phyloP scores from a whole-genome alignment of 1,139 yeast genomes.

The Hansenula sp. region DNA sequence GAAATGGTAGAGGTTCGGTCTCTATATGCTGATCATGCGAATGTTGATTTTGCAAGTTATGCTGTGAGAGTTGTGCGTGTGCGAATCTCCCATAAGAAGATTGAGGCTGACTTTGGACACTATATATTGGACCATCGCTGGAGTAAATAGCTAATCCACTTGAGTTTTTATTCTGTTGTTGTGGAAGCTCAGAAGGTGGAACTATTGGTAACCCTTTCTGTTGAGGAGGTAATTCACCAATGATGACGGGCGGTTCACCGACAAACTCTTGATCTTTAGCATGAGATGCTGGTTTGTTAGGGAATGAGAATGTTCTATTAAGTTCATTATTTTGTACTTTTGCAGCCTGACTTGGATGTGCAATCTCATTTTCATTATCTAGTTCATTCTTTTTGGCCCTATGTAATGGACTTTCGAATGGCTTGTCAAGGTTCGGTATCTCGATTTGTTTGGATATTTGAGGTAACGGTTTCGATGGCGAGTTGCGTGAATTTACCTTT shows the following conservation, averaged over 20 bases:
- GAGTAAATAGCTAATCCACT: neutral
- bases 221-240: neutral
- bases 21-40: neutral
- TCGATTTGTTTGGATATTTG: constrained; percentile 4
- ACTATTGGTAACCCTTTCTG: neutral
- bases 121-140: neutral
- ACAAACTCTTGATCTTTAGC: no score
- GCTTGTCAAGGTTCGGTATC: constrained; percentile 14
- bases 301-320: constrained; percentile 21
- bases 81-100: constrained; percentile 1
- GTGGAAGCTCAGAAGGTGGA: neutral
- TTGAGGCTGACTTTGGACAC: neutral
- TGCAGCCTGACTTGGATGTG: constrained; percentile 23
- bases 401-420: neutral
- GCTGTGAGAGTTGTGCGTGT: neutral
- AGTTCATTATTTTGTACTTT: constrained; percentile 17
- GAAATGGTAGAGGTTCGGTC: no score
- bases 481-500: no score
- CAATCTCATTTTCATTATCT: constrained; percentile 21
- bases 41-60: neutral
- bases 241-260: no score
- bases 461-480: neutral
- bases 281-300: constrained; percentile 4
- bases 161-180: neutral
- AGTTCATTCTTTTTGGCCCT: neutral